Evolutionary conservation across 768 basidiomycete species (phyloP).

Genomic region (Boletus tylopilopsis): DNA sequence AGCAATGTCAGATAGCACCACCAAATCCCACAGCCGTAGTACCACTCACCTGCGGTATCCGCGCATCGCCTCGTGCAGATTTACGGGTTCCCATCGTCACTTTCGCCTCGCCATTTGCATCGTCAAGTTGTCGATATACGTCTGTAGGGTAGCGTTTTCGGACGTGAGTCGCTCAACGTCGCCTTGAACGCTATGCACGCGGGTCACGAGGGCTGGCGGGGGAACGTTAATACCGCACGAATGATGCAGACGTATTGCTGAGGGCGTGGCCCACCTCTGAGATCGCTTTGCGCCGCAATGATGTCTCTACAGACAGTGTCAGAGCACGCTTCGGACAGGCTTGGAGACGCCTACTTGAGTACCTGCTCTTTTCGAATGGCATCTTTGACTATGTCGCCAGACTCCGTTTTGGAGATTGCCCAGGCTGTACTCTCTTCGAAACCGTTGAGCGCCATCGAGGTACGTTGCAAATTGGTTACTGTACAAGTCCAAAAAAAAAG

Average conservation of each 20-base stretch:
- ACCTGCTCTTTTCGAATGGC: constrained; percentile 74
- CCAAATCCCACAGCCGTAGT: background rate
- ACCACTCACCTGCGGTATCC: constrained; percentile 6
- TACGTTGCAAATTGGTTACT: background rate
- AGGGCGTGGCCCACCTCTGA: constrained; percentile 52
- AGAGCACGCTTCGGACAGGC: background rate
- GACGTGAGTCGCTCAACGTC: constrained; percentile 80
- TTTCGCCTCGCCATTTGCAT: constrained; percentile 82
- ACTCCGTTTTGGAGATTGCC: constrained; percentile 42
- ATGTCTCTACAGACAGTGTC: constrained; percentile 55
- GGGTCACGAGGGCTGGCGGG: constrained; percentile 55
- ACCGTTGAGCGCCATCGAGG: constrained; percentile 44
- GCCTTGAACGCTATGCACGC: constrained; percentile 65
- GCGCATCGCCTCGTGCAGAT: background rate
- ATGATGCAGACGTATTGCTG: background rate
- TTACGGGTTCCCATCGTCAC: constrained; percentile 31
- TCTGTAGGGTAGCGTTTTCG: constrained; percentile 78
- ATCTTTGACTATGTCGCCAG: constrained; percentile 68
- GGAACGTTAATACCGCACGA: background rate
- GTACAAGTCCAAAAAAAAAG: background rate
- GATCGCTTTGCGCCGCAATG: constrained; percentile 67
- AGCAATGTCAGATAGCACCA: background rate
- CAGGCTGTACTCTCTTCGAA: constrained; percentile 44
- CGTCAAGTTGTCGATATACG: constrained; percentile 88
- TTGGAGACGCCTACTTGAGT: constrained; percentile 56